Evolutionary conservation across 2,329 filamentous ascomycete genomes (phyloP).

Genomic region (Phaeophleospora eucalypticola): DNA sequence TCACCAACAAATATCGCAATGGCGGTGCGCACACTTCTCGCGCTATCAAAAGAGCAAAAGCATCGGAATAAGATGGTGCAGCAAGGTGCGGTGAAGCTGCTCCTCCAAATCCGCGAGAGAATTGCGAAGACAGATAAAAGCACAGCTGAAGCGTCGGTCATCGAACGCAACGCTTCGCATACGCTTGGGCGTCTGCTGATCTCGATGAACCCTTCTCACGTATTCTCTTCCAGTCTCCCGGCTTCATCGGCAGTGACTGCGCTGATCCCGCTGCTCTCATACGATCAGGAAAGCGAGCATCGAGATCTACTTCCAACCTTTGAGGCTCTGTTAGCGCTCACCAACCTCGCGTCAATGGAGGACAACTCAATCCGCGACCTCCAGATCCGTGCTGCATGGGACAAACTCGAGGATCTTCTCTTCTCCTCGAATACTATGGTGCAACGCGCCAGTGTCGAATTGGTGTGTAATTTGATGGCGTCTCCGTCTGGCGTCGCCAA

Average conservation of each 20-base stretch:
- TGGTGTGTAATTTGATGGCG: slow-evolving; percentile 86
- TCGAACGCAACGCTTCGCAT: slow-evolving; percentile 32
- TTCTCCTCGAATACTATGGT: slow-evolving; percentile 71
- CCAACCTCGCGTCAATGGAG: slow-evolving; percentile 80
- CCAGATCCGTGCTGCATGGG: slow-evolving; percentile 70
- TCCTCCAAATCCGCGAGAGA: slow-evolving; percentile 67
- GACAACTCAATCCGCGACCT: slow-evolving; percentile 57
- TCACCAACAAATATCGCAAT: slow-evolving; percentile 68
- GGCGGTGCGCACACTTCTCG: slow-evolving; percentile 70
- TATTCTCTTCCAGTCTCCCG: slow-evolving; percentile 74
- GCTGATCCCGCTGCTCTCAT: slow-evolving; percentile 67
- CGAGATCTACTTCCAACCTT: slow-evolving; percentile 84
- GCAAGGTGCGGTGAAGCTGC: slow-evolving; percentile 84
- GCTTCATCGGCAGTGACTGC: slow-evolving; percentile 77
- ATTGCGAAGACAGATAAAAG: slow-evolving; percentile 50
- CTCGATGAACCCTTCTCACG: slow-evolving; percentile 58
- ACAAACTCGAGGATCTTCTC: slow-evolving; percentile 77
- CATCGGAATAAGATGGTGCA: slow-evolving; percentile 79
- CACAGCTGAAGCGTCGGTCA: slow-evolving; percentile 24
- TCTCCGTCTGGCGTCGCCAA: slow-evolving; percentile 61
- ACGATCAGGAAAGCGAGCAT: slow-evolving; percentile 55
- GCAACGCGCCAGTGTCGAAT: slow-evolving; percentile 77
- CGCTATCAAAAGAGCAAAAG: slow-evolving; percentile 68
- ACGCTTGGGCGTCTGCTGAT: slow-evolving; percentile 60
- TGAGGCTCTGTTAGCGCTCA: slow-evolving; percentile 84